phyloP scores from a whole-genome alignment of 345 rosid species.

The Microthlaspi erraticum region DNA sequence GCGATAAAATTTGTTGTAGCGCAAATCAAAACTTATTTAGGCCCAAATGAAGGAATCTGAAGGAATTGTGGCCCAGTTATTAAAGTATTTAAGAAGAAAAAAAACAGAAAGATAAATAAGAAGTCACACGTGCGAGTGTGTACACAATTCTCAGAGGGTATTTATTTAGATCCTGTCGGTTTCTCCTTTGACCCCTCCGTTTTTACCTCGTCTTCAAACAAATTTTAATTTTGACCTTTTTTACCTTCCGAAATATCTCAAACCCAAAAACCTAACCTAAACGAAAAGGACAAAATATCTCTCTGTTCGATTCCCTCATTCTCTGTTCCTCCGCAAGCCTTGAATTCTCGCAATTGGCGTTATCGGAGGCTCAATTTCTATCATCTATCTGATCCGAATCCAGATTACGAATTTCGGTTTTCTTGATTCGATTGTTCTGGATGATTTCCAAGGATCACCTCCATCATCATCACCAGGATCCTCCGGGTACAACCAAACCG shows the following conservation, averaged over 20 bases:
- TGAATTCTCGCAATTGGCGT: not conserved
- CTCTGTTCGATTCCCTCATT: not conserved
- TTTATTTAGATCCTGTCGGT: slow-evolving; percentile 17
- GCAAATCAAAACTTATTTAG: not conserved
- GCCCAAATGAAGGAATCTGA: not conserved
- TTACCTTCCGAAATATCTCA: slow-evolving; percentile 34
- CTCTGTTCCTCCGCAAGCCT: not conserved
- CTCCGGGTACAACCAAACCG: slow-evolving; percentile 45
- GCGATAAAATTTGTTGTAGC: not conserved
- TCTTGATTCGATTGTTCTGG: slow-evolving; percentile 15
- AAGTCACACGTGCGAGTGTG: slow-evolving; percentile 35
- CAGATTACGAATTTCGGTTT: not conserved
- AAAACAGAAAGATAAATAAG: not conserved
- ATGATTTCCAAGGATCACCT: slow-evolving; percentile 46
- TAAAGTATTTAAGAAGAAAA: not conserved
- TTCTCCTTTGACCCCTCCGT: slow-evolving; percentile 43
- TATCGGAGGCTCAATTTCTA: not conserved
- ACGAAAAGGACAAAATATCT: not conserved
- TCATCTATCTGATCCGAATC: not conserved
- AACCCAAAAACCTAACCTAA: slow-evolving; percentile 34
- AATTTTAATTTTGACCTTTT: slow-evolving; percentile 5
- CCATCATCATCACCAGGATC: slow-evolving; percentile 43
- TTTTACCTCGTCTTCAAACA: slow-evolving; percentile 36
- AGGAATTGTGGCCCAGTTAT: slow-evolving; percentile 21
- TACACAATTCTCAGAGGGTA: not conserved